Base-by-base conservation (phyloP, 2,329 filamentous ascomycete species). In the Dactylellina cionopaga region DNA sequence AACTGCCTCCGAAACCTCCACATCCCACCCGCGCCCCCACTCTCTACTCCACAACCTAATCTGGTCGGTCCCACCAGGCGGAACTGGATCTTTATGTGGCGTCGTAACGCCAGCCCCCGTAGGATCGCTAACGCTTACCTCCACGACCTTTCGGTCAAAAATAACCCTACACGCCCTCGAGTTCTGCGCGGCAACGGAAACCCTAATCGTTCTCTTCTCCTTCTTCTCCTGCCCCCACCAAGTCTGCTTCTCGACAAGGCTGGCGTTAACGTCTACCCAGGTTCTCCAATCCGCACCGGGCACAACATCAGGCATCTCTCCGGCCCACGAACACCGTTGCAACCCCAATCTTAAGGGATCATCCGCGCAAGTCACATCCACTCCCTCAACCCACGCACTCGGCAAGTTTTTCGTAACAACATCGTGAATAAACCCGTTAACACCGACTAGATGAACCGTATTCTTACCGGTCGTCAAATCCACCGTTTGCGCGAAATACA, bases 401-500 rank as follows among this genome's bases (percentile, higher is more conserved):
- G 76, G 76, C 17, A 77, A 46, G 17, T 77, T 64, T 27, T 75
- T 44, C 37, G 51, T 81, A 64, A 95, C 86, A 46, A 94, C 87
- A 31, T 85, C 81, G 10, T 86, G 83, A 0, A 95, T 81, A 78
- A 88, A 96, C 2, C 87, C 83, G 74, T 87, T 83, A 1, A 92
- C 79, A 0, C 92, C 92, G 0, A 84, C 85, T 6, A 96, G 82
- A 31, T 87, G 87, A 39, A 93, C 90, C 1, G 82, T 83, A n/a
- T 89, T 88, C 2, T 84, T 87, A 75, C 91, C 90, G 5, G 49
- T 54, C 11, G 62, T 33, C 7, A 96, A 85, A 75, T 96, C 87
- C 49, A 97, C 83, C 7, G 86, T 86, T 79, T 99, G 93, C 52
- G 91, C 83, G 80, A 98, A 97, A 80, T 89, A 96, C 49, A 94